Evolutionary conservation across 768 basidiomycete genomes (phyloP), one percentile per base, ranked within the genome.

Genomic region (Ramaria sp.): DNA sequence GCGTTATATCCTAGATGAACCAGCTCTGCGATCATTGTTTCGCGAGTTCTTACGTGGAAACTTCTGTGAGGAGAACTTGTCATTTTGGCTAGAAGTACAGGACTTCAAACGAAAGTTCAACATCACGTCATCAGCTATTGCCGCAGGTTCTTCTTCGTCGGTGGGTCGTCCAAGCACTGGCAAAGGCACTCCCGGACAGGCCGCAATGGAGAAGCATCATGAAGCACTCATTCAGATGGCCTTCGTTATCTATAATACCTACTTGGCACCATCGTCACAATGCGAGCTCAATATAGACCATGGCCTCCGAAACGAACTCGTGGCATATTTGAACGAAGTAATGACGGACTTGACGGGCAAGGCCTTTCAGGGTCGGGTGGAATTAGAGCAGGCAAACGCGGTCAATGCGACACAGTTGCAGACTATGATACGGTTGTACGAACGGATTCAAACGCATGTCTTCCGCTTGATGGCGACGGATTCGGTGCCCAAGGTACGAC

Each of bases 201-300:
- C 78, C 50, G 91, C 93, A 3, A 98, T 98, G 95, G 95, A 98
- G 73, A 84, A 81, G 59, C 96, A 99, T 68, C 94, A 98, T 73
- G 91, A 95, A 67, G 81, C 90, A 22, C 76, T 99, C 63, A 94
- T 98, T 64, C 86, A 88, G 62, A 93, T 91, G 58, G 94, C 96
- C 7, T 93, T 95, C 62, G 80, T 85, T 54, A 96, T 93, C 62
- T 94, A 91, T 75, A 86, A 90, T 75, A 93, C 82, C 52, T 99
- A 97, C 66, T 83, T 99, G 22, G 96, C 95, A 0, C 94, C 93
- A 1, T 90, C 92, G 30, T 94, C 91, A 68, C 88, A 86, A 59
- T 91, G 87, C 72, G 96, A 98, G 72, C 80, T 99, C 60, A 99
- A 99, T 72, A 99, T 99, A 62, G 96, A 99, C 67, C 96, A 99